Evolutionary conservation across 2,329 filamentous ascomycete species (phyloP).

Genomic region (Lecanicillium sp.): DNA sequence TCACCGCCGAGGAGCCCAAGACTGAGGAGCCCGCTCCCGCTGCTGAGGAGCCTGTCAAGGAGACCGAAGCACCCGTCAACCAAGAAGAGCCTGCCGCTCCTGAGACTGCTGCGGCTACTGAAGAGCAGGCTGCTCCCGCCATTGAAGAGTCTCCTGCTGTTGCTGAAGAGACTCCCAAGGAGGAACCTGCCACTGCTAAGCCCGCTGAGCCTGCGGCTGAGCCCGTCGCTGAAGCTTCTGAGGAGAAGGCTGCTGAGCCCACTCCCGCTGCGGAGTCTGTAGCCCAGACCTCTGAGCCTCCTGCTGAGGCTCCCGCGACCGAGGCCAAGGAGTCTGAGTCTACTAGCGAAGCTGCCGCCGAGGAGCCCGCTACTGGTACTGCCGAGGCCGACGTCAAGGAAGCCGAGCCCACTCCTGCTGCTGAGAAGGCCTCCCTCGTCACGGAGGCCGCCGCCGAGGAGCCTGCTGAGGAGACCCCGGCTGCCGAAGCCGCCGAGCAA

Average conservation of each 20-base stretch:
- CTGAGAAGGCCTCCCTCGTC: background rate
- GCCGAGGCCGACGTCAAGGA: background rate
- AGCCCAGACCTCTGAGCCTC: background rate
- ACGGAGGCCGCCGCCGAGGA: constrained; percentile 24
- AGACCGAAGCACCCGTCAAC: background rate
- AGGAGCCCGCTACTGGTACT: background rate
- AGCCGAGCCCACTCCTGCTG: background rate
- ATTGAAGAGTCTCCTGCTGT: background rate
- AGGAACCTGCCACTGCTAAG: background rate
- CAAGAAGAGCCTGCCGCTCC: background rate
- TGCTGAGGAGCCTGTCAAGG: background rate
- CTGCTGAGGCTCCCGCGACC: background rate
- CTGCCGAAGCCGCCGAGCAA: background rate
- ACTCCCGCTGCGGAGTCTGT: background rate
- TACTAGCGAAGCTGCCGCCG: constrained; percentile 2
- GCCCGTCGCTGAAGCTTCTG: background rate
- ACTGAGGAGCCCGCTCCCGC: background rate
- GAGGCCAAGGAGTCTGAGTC: background rate
- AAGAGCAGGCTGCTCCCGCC: background rate
- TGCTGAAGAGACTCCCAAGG: constrained; percentile 14
- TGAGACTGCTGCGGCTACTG: background rate
- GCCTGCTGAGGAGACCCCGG: constrained; percentile 27
- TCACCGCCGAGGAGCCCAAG: constrained; percentile 9
- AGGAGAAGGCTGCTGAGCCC: constrained; percentile 1
- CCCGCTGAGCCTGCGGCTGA: background rate